These are phyloP conservation scores for Prunus dulcis DNA, from an alignment of 306 rosid species.

Conservation along the genomic window DNA sequence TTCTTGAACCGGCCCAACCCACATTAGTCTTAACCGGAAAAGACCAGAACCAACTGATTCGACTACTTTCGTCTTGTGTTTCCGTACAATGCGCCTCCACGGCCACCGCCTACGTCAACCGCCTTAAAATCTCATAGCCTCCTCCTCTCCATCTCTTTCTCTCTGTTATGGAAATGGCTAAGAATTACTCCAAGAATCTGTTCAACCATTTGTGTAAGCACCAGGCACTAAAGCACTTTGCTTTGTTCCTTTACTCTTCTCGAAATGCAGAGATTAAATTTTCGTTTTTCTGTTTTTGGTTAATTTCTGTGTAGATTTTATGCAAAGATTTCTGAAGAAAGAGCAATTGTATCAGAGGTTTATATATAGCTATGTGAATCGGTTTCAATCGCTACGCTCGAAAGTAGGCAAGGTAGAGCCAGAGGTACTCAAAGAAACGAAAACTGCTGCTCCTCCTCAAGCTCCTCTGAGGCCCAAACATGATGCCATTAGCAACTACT, in stretches of 20 bases:
- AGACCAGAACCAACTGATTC: not conserved
- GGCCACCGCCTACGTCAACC: slow-evolving; percentile 6
- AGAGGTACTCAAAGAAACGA: slow-evolving; percentile 29
- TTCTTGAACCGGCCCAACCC: not conserved
- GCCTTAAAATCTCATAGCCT: not conserved
- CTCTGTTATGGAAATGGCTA: slow-evolving; percentile 15
- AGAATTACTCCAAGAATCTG: slow-evolving; percentile 18
- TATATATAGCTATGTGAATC: slow-evolving; percentile 37
- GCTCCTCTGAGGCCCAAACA: slow-evolving; percentile 32
- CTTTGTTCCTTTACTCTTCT: not conserved
- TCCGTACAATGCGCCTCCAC: slow-evolving; percentile 1
- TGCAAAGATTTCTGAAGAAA: slow-evolving; percentile 31
- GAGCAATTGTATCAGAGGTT: slow-evolving; percentile 42
- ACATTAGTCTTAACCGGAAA: not conserved
- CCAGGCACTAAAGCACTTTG: not conserved
- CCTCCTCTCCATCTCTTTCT: not conserved
- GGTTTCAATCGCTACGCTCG: slow-evolving; percentile 51
- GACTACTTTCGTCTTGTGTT: not conserved
- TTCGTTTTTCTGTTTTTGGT: not conserved
- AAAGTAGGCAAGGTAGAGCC: slow-evolving; percentile 47
- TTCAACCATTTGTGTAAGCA: slow-evolving; percentile 23
- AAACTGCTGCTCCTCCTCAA: slow-evolving; percentile 30
- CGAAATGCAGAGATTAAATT: not conserved
- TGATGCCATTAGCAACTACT: slow-evolving; percentile 35
- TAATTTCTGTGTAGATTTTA: slow-evolving; percentile 34